Conservation (phyloP, 148 eudicot species). For the Polygonum maritimum region DNA sequence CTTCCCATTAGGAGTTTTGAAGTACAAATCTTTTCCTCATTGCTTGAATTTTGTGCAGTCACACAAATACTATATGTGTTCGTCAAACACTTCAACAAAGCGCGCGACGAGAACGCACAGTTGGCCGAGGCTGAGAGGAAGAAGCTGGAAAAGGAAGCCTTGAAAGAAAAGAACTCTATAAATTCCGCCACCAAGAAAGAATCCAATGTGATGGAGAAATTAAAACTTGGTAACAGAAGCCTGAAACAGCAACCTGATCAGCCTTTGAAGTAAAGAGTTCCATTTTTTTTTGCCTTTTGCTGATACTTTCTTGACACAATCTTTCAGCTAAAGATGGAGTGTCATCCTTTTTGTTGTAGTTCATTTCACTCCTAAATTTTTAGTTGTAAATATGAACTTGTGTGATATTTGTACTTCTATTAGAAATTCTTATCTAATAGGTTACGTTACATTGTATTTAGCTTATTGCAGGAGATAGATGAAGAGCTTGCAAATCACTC, state of each 20-base stretch:
- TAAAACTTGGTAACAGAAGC: constrained; percentile 29
- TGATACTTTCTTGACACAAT: not conserved
- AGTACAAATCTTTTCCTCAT: not conserved
- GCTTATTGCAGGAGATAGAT: not conserved
- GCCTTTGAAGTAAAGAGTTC: not conserved
- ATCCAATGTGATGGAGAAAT: constrained; percentile 23
- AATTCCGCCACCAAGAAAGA: constrained; percentile 48
- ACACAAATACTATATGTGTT: constrained; percentile 79
- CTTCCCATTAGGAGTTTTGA: not conserved
- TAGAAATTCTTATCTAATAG: not conserved
- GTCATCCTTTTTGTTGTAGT: constrained; percentile 1
- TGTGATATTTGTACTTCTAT: not conserved
- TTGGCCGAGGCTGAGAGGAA: constrained; percentile 89
- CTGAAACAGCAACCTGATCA: constrained; percentile 23
- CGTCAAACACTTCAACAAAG: constrained; percentile 73
- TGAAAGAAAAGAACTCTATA: constrained; percentile 65
- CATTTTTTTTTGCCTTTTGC: not conserved
- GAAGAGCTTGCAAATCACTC: not conserved
- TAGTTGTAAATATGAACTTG: constrained; percentile 2
- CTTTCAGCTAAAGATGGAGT: not conserved
- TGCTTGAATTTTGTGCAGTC: constrained; percentile 42
- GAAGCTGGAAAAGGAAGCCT: constrained; percentile 93
- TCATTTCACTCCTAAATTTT: not conserved
- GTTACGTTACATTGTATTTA: not conserved
- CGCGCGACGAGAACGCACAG: constrained; percentile 82